These are phyloP conservation scores for Parachlorella kessleri DNA, from an alignment of 139 green algal species.

Conservation along the genomic window DNA sequence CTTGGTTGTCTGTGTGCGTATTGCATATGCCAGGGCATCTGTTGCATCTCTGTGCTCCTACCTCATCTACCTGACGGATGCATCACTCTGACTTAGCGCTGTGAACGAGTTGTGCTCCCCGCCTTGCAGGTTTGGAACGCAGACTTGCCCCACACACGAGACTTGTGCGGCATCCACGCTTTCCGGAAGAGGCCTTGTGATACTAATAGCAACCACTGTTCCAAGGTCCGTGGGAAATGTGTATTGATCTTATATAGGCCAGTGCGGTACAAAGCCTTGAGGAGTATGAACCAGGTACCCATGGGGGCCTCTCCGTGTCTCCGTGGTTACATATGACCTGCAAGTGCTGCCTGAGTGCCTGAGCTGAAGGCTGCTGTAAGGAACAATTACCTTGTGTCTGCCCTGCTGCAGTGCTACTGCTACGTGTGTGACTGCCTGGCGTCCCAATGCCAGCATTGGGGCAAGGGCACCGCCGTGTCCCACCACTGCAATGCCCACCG, in stretches of 20 bases:
- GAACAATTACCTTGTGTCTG: too few relatives aligned
- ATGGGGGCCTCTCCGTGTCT: too few relatives aligned
- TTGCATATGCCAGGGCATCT: too few relatives aligned
- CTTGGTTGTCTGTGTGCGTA: too few relatives aligned
- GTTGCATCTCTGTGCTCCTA: neutral
- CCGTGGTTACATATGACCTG: too few relatives aligned
- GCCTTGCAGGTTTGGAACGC: slow-evolving; percentile 32
- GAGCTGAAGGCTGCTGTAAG: too few relatives aligned
- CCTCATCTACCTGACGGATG: neutral
- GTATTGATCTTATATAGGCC: too few relatives aligned
- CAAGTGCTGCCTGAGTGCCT: too few relatives aligned
- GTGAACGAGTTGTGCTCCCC: too few relatives aligned
- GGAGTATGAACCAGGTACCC: too few relatives aligned
- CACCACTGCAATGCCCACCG: slow-evolving; percentile 53
- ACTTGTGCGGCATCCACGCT: slow-evolving; percentile 6
- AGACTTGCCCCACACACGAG: slow-evolving; percentile 20
- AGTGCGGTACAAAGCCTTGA: too few relatives aligned
- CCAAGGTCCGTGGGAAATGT: slow-evolving; percentile 20
- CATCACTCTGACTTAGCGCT: neutral
- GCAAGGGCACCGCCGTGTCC: slow-evolving; percentile 22
- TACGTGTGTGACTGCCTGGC: slow-evolving; percentile 54
- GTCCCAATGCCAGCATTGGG: slow-evolving; percentile 46
- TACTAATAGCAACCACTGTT: slow-evolving; percentile 8
- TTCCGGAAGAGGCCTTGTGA: neutral
- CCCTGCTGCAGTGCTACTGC: slow-evolving; percentile 64